These are phyloP conservation scores for Plasmodium vivax DNA, from an alignment of 169 alveolate species.

Conservation along the genomic window DNA sequence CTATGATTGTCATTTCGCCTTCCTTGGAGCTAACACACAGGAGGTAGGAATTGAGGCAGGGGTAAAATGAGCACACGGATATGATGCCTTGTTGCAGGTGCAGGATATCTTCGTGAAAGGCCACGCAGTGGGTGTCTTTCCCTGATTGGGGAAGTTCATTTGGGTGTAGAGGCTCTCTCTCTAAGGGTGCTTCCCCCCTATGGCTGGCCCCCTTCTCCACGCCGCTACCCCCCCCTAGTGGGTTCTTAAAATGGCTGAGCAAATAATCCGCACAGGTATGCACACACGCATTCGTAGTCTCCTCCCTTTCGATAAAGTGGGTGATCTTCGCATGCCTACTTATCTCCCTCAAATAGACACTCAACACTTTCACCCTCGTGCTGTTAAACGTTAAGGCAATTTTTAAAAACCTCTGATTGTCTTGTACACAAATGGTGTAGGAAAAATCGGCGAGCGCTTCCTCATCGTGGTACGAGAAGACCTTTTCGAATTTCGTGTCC, in stretches of 20 bases:
- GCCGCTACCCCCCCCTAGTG: background rate
- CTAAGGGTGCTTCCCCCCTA: background rate
- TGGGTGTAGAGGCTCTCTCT: background rate
- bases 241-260: background rate
- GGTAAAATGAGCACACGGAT: slow-evolving; percentile 57
- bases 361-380: slow-evolving; percentile 21
- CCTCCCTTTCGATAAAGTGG: background rate
- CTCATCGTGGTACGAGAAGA: slow-evolving; percentile 26
- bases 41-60: slow-evolving; percentile 45
- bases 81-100: slow-evolving; percentile 42
- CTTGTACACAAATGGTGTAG: slow-evolving; percentile 18
- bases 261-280: background rate
- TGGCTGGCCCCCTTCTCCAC: background rate
- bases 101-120: slow-evolving; percentile 13
- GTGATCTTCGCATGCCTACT: slow-evolving; percentile 5
- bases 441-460: slow-evolving; percentile 34
- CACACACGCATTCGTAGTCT: slow-evolving; percentile 7
- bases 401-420: slow-evolving; percentile 28
- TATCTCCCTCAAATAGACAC: slow-evolving; percentile 10
- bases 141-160: background rate
- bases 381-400: slow-evolving; percentile 33
- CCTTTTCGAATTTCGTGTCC: slow-evolving; percentile 11
- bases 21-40: slow-evolving; percentile 44
- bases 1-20: slow-evolving; percentile 48
- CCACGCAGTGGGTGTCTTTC: background rate